phyloP scores from a whole-genome alignment of 352 stramenopile species.

The Hyaloperonospora arabidopsidis region DNA sequence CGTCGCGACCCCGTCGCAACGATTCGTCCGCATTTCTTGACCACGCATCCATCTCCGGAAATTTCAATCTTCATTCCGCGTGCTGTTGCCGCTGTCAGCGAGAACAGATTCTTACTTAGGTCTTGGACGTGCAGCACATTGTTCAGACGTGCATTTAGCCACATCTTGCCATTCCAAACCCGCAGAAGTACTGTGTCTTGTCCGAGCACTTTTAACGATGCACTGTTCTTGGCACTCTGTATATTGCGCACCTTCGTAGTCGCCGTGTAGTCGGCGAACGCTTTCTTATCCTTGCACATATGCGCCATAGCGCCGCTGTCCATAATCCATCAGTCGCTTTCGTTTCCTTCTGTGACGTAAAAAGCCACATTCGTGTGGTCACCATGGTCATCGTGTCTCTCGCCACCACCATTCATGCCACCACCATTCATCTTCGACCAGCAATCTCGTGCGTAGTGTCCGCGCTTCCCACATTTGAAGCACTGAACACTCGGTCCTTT shows the following conservation, averaged over 20 bases:
- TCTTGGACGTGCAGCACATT: not conserved
- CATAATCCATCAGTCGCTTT: not conserved
- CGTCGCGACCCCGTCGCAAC: not conserved
- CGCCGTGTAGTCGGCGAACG: not conserved
- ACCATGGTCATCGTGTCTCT: not conserved
- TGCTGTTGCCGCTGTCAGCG: not conserved
- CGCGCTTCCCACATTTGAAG: too few relatives aligned
- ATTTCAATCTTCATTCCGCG: slow-evolving; percentile 2
- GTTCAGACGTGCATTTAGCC: not conserved
- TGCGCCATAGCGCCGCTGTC: not conserved
- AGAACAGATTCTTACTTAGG: not conserved
- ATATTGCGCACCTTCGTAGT: not conserved
- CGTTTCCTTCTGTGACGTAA: not conserved
- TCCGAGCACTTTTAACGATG: not conserved
- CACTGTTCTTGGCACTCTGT: not conserved
- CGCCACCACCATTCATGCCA: too few relatives aligned
- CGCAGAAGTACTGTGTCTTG: not conserved
- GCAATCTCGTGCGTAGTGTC: not conserved
- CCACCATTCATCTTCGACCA: not conserved
- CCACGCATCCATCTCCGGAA: too few relatives aligned
- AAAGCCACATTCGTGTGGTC: slow-evolving; percentile 1
- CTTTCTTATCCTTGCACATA: not conserved
- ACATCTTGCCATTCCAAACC: not conserved
- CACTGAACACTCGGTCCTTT: not conserved
- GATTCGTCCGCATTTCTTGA: not conserved